Base-by-base conservation (phyloP, 2,329 filamentous ascomycete species). In the Xylaria sp. region DNA sequence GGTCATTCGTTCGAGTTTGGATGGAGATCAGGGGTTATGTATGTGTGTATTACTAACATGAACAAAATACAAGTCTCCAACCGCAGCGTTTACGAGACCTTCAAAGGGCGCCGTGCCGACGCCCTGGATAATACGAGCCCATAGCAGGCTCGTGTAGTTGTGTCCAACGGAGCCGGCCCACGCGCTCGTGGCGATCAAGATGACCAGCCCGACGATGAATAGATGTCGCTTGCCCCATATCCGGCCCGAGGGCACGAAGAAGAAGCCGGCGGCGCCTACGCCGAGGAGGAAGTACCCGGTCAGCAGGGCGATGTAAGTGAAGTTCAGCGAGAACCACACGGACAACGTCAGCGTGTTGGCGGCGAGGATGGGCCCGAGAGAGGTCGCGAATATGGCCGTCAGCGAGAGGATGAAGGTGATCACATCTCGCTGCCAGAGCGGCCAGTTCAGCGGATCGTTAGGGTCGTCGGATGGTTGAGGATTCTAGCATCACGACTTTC, bases 151-250 rank as follows among this genome's bases (percentile, higher is more conserved):
- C 18, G 82, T 84, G 79, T 97, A 96, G 78, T 89, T 89, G 47
- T 83, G 85, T 12, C 87, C 86, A 42, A 88, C 89, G 0, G 86
- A 88, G 35, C 93, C 93, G 27, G 88, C 94, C 94, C 94, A 98
- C 6, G 87, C 88, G 72, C 90, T 92, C 66, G 91, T 92, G 51
- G 87, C 83, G 50, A 97, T 86, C 74, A 97, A 85, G 66, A 97
- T 85, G 57, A 92, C 72, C 54, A 91, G 90, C 8, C 93, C 94
- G 1, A 97, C 75, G 29, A 98, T 81, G 79, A 97, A 98, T 18
- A 94, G 82, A 82, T 98, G 95, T 48, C 94, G 87, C 81, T 97
- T 98, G 47, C 95, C 95, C 92, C 93, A 98, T 71, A 98, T 91
- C 66, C 94, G 89, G 23, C 93, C 93, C 0, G 91, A 93, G 0